These are phyloP conservation scores for Colletotrichum salicis DNA, from an alignment of 2,329 filamentous ascomycete genomes.

Conservation along the genomic window DNA sequence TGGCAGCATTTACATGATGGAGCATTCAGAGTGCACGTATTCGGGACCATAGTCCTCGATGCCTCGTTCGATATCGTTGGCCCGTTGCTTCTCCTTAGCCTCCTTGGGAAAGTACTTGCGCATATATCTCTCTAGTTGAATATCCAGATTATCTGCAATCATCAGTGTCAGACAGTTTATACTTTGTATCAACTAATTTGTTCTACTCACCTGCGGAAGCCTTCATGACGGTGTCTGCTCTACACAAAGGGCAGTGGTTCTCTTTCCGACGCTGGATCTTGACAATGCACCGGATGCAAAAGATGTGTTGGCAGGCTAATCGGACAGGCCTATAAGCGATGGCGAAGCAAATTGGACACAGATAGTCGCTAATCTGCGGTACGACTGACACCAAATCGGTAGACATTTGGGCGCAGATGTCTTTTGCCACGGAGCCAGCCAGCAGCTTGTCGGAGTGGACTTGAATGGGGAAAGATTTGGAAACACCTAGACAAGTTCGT, in stretches of 20 bases:
- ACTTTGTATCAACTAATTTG: background rate
- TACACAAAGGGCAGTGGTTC: conserved; percentile 79
- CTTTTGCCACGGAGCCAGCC: conserved; percentile 75
- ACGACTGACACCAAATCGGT: conserved; percentile 78
- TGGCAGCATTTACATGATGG: conserved; percentile 63
- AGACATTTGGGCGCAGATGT: conserved; percentile 79
- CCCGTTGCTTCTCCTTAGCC: conserved; percentile 72
- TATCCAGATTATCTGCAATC: conserved; percentile 73
- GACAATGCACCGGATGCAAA: conserved; percentile 86
- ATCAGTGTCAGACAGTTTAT: background rate
- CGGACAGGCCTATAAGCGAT: conserved; percentile 86
- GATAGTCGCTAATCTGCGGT: conserved; percentile 85
- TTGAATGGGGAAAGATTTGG: conserved; percentile 68
- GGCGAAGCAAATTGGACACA: conserved; percentile 82
- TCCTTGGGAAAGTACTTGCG: conserved; percentile 81
- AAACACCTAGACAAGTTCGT: conserved; percentile 78
- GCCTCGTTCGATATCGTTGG: conserved; percentile 81
- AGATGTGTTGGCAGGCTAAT: conserved; percentile 78
- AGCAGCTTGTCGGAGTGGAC: conserved; percentile 71
- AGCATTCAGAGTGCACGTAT: conserved; percentile 69
- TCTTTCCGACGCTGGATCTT: conserved; percentile 79
- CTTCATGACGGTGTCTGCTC: conserved; percentile 75
- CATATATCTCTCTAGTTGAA: conserved; percentile 74
- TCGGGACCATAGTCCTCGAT: conserved; percentile 76
- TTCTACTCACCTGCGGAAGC: conserved; percentile 70